Evolutionary conservation across 2,329 filamentous ascomycete species (phyloP).

Genomic region (Polychaeton citri): DNA sequence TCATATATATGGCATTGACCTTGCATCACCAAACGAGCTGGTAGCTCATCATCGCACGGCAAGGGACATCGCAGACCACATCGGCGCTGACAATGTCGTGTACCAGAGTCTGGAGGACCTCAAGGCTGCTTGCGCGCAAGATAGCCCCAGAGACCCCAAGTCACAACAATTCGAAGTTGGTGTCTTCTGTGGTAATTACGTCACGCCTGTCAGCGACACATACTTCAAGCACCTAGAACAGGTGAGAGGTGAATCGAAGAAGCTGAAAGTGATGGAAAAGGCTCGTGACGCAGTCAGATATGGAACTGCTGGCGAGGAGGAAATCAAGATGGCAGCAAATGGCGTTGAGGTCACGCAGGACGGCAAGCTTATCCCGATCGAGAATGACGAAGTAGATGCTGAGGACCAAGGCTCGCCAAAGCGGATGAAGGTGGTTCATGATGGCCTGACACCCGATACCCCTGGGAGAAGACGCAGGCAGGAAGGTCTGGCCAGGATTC

Average conservation of each 20-base stretch:
- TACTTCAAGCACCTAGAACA: conserved; percentile 74
- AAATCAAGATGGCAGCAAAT: conserved; percentile 49
- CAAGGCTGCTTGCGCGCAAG: conserved; percentile 62
- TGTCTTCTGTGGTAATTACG: conserved; percentile 80
- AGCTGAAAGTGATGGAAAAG: conserved; percentile 51
- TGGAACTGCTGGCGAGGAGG: conserved; percentile 45
- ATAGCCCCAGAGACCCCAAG: conserved; percentile 45
- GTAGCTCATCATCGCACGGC: conserved; percentile 55
- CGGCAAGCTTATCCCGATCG: conserved; percentile 44
- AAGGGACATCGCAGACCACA: conserved; percentile 49
- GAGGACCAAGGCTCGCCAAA: conserved; percentile 1
- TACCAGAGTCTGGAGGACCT: conserved; percentile 68
- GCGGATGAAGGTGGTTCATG: conserved; percentile 16
- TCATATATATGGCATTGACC: conserved; percentile 75
- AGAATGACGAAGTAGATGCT: conserved; percentile 12
- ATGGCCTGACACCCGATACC: conserved; percentile 32
- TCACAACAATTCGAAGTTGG: conserved; percentile 69
- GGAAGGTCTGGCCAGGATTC: conserved; percentile 5
- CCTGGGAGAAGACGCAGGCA: conserved; percentile 12
- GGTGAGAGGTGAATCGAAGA: conserved; percentile 56
- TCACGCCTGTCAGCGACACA: conserved; percentile 61
- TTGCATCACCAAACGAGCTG: conserved; percentile 57
- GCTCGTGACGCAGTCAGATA: conserved; percentile 52
- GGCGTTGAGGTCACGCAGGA: conserved; percentile 44
- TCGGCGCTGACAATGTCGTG: conserved; percentile 64